Evolutionary conservation across 495 filamentous ascomycete species (phyloP).

Genomic region (Jackrogersella multiformis): DNA sequence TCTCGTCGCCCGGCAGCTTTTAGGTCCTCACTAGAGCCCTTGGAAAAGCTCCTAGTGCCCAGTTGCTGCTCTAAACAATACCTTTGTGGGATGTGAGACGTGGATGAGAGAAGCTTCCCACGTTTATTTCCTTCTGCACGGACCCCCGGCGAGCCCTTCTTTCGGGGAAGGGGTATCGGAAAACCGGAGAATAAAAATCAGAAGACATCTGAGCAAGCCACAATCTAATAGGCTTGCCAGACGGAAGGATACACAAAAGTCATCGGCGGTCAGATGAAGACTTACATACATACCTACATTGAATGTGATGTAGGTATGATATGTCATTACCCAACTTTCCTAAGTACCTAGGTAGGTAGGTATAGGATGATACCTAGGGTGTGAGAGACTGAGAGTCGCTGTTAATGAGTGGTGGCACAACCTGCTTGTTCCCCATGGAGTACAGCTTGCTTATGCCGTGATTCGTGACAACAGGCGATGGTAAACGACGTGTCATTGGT

Average conservation of each 20-base stretch:
- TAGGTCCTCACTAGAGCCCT: slow-evolving; percentile 17
- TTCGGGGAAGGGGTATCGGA: slow-evolving; percentile 12
- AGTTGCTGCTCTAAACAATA: slow-evolving; percentile 25
- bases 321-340: no score
- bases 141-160: slow-evolving; percentile 7
- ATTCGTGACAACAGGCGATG: slow-evolving; percentile 31
- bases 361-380: slow-evolving; percentile 20
- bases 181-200: slow-evolving; percentile 34
- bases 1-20: slow-evolving; percentile 30
- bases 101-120: slow-evolving; percentile 20
- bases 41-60: slow-evolving; percentile 25
- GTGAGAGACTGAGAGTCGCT: slow-evolving; percentile 27
- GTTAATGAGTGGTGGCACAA: slow-evolving; percentile 27
- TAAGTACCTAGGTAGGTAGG: no score
- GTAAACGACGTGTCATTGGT: slow-evolving; percentile 25
- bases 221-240: slow-evolving; percentile 8
- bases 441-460: slow-evolving; percentile 35
- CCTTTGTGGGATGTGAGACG: slow-evolving; percentile 31
- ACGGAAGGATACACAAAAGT: slow-evolving; percentile 33
- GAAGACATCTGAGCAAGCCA: slow-evolving; percentile 11
- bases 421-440: slow-evolving; percentile 35
- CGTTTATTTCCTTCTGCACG: slow-evolving; percentile 26
- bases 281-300: no score
- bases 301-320: no score
- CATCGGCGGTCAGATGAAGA: slow-evolving; percentile 3